Evolutionary conservation across 495 filamentous ascomycete species (phyloP).

Genomic region (Neurospora africana): DNA sequence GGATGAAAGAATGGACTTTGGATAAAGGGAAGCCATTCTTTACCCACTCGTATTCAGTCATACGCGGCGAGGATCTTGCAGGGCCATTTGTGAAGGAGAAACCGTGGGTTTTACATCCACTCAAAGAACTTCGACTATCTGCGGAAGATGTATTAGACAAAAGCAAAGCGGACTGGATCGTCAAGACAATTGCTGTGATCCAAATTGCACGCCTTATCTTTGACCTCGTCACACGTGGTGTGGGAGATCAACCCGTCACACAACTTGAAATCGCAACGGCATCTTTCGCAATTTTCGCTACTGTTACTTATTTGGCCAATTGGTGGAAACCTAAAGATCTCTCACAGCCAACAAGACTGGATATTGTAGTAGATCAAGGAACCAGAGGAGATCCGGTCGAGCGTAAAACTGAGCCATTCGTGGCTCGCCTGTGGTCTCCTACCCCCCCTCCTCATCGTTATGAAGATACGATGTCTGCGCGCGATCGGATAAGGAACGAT

Average conservation of each 20-base stretch:
- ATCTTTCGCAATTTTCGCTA: neutral
- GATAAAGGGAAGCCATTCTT: neutral
- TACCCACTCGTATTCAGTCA: neutral
- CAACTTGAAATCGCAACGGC: neutral
- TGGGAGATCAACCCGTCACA: neutral
- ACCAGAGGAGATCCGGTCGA: neutral
- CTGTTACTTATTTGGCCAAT: neutral
- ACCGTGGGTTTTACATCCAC: too few relatives aligned
- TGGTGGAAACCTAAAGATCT: neutral
- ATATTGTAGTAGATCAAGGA: neutral
- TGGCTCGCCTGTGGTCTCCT: neutral
- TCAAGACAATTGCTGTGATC: neutral
- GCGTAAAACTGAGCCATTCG: neutral
- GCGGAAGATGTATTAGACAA: neutral
- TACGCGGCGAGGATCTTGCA: neutral
- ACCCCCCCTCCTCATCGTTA: neutral
- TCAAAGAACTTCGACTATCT: neutral
- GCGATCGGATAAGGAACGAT: neutral
- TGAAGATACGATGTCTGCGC: neutral
- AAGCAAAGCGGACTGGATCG: neutral
- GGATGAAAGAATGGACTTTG: neutral
- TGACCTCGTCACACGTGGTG: neutral
- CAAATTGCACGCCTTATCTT: neutral
- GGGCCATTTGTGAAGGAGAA: too few relatives aligned
- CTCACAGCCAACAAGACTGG: neutral